A percentile compares a stretch with the other conserved stretches of the same genome.
Evolutionary conservation across 1,139 yeast species (phyloP).

Genomic region (Suhomyces choctaworum): DNA sequence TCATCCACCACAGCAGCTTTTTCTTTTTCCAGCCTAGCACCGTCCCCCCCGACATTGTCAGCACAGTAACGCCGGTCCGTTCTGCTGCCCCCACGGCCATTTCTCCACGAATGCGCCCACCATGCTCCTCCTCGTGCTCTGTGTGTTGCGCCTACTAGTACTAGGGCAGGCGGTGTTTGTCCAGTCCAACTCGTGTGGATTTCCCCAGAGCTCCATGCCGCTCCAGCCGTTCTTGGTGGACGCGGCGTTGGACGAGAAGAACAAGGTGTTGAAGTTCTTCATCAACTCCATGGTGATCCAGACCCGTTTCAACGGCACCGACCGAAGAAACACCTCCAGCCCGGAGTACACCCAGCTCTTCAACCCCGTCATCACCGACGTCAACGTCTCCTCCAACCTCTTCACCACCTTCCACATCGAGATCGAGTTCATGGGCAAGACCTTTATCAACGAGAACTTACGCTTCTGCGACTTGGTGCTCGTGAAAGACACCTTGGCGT

Average conservation of each 20-base stretch:
- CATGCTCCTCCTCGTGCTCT: constrained; percentile 5
- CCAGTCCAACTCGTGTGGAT: constrained; percentile 14
- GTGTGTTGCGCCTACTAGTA: constrained; percentile 3
- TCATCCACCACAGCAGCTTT: too few relatives aligned
- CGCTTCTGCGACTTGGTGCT: constrained; percentile 50
- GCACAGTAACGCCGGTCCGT: not conserved
- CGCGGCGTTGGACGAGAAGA: constrained; percentile 40
- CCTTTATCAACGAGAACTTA: constrained; percentile 37
- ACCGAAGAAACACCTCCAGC: constrained; percentile 6
- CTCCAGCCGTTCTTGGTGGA: constrained; percentile 41
- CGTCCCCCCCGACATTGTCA: too few relatives aligned
- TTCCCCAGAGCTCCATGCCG: constrained; percentile 10
- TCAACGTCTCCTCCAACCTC: constrained; percentile 44
- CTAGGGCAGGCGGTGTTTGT: constrained; percentile 12
- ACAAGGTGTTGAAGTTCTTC: constrained; percentile 37
- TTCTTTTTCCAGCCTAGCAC: too few relatives aligned
- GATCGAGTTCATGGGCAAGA: constrained; percentile 45
- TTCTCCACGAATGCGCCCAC: constrained; percentile 1
- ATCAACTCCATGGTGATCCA: constrained; percentile 37
- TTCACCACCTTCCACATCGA: constrained; percentile 52
- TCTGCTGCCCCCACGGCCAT: not conserved
- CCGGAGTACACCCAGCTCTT: constrained; percentile 8
- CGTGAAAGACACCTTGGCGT: constrained; percentile 34
- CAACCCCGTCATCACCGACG: constrained; percentile 36
- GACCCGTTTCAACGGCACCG: constrained; percentile 5